Evolutionary conservation across 805 yeast genomes (phyloP), one percentile per base, ranked within the genome.

Genomic region (Barnettozyma siamensis): DNA sequence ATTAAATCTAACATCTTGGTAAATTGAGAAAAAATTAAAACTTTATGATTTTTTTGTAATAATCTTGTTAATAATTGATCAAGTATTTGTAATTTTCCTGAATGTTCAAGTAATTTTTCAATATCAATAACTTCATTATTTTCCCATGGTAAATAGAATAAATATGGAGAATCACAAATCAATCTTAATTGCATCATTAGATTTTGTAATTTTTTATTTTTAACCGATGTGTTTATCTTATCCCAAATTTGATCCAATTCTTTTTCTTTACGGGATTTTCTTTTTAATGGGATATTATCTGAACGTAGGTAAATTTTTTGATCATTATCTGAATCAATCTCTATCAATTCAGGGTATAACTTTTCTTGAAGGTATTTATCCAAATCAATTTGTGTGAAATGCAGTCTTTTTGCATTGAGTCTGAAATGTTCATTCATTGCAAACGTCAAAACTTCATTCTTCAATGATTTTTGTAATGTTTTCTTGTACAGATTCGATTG

Each of bases 21-120:
- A 60, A 93, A 91, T 58, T 93, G 99, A 1, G 94, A 77, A 59
- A 93, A 93, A 1, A 93, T 76, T 34, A 93, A 67, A 0, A 87
- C 73, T 54, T 85, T 86, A 60, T 87, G 96, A 7, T 68, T 67
- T 1, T 63, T 49, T 4, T 54, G 38, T 1, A 80, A 46, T 21
- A 91, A 62, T 21, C 60, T 61, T 0, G 75, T 68, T 2, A 83
- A 62, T 21, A 93, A 60, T 49, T 81, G 81, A 44, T 83, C 76
- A 35, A 89, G 63, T 1, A 85, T 62, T 48, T 78, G 80, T 53
- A 93, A 60, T 55, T 91, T 91, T 2, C 89, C 81, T 0, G 95
- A 83, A 26, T 76, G 69, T 30, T 65, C 56, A n/a, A 78, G 58
- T 4, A 83, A 50, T 5, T 63, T 55, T 4, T 62, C 60, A 15